Evolutionary conservation across 164 flowering plant genomes (phyloP).

Genomic region (Brasenia schreberi): DNA sequence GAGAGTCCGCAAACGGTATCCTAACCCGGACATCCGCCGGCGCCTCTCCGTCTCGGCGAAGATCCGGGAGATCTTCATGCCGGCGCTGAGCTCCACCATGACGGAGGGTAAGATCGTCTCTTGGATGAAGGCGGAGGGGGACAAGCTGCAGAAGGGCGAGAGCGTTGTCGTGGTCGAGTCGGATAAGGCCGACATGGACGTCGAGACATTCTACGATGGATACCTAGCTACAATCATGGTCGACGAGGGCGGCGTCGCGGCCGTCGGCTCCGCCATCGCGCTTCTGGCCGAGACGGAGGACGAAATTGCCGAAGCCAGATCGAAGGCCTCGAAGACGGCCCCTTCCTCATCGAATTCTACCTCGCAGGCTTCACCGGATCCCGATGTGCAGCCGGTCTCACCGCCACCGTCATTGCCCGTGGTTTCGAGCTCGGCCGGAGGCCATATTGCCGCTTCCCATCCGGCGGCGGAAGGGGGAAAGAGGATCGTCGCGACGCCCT

Average conservation of each 20-base stretch:
- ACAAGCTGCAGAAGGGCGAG: conserved; percentile 78
- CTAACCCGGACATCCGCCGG: conserved; percentile 10
- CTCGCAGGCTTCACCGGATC: background rate
- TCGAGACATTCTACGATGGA: conserved; percentile 95
- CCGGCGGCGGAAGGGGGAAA: conserved; percentile 89
- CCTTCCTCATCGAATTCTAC: conserved; percentile 6
- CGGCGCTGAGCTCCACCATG: conserved; percentile 96
- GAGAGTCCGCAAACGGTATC: conserved; percentile 1
- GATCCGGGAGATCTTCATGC: conserved; percentile 99
- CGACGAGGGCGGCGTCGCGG: conserved; percentile 80
- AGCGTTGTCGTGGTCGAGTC: conserved; percentile 96
- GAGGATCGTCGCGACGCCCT: conserved; percentile 84
- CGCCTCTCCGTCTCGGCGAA: conserved; percentile 24
- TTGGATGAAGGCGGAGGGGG: conserved; percentile 93
- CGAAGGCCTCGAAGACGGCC: conserved; percentile 24
- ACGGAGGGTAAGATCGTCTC: conserved; percentile 95
- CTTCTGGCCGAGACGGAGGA: conserved; percentile 79
- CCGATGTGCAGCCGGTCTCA: conserved; percentile 2
- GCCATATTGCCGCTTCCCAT: conserved; percentile 29
- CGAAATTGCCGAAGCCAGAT: conserved; percentile 59
- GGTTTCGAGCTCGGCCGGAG: background rate
- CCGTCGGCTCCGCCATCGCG: conserved; percentile 98
- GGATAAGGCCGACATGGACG: conserved; percentile 98
- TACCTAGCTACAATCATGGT: conserved; percentile 84
- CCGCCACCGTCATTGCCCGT: conserved; percentile 6